Percentiles rank a stretch among this genome's conserved stretches.
Evolutionary conservation across 1,284 basidiomycete species (phyloP).

Genomic region (Papiliotrema nemorosa): DNA sequence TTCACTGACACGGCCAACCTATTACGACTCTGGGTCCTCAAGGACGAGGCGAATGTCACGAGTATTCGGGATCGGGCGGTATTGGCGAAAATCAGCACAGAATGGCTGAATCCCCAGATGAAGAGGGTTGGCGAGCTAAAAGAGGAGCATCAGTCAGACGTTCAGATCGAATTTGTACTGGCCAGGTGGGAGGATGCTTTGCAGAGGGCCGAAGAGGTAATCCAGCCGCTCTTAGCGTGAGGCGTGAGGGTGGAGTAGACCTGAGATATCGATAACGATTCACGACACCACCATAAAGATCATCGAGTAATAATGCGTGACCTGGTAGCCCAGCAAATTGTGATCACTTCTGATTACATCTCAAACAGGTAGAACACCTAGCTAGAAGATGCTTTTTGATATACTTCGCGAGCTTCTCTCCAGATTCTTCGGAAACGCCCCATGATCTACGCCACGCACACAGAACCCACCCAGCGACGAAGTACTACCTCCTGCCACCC

Average conservation of each 20-base stretch:
- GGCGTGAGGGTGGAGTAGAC: neutral
- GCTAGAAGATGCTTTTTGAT: too few species aligned
- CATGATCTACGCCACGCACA: too few species aligned
- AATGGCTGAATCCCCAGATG: constrained; percentile 5
- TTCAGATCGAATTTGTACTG: constrained; percentile 6
- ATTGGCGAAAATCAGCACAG: neutral
- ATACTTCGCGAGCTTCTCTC: too few species aligned
- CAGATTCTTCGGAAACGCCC: too few species aligned
- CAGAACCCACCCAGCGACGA: too few species aligned
- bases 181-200: constrained; percentile 7
- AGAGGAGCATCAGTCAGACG: neutral
- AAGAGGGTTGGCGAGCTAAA: neutral
- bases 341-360: too few species aligned
- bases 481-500: too few species aligned
- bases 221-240: neutral
- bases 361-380: too few species aligned
- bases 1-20: constrained; percentile 27
- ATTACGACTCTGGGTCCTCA: constrained; percentile 13
- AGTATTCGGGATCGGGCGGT: neutral
- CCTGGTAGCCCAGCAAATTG: too few species aligned
- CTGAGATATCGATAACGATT: neutral
- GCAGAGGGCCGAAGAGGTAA: constrained; percentile 4
- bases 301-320: too few species aligned
- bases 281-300: too few species aligned
- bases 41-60: constrained; percentile 7